Base-by-base conservation (phyloP, 2,329 filamentous ascomycete species). In the Orbilia oligospora region DNA sequence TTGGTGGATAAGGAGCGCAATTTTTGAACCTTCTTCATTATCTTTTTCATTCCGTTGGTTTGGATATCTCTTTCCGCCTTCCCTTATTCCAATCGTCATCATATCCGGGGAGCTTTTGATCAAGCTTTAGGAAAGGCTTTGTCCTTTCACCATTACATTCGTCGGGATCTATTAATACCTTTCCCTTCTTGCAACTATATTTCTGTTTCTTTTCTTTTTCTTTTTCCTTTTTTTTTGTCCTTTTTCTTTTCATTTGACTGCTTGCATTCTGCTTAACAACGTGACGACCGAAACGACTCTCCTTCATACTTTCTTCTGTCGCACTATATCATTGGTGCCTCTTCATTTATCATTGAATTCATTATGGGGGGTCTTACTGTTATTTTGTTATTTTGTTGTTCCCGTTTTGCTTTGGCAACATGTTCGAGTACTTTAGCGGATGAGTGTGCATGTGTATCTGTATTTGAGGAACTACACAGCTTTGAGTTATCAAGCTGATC, bases 261-360 rank as follows among this genome's bases (percentile, higher is more conserved):
- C 49, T 46, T 46, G 44, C 44, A 46, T 46, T 27, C 58, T 69
- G 65, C 33, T 56, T 14, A 49, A 36, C 30, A 70, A 55, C 18
- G 49, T 77, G 51, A 77, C 67, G 73, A 77, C 66, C 41, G 73
- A 67, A 71, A 77, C 61, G 73, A 71, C 73, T 77, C 73, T 77
- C 73, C 58, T 77, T 70, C 48, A 56, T 66, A 41, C 53, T 46
- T 66, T 49, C 66, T 77, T 77, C 73, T 56, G 73, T 77, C 73
- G 67, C 73, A 51, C 53, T 63, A n/a, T 46, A 24, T 44, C 33
- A 61, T 36, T 18, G 49, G 33, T 48, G 33, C 41, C 53, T 46
- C 18, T 70, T 61, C 14, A 1, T 41, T 24, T 71, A 44, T 55
- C 24, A 44, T 38, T 33, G 22, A 61, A 18, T 18, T 22, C n/a